These are phyloP conservation scores for Saprolegnia diclina DNA, from an alignment of 352 stramenopile genomes.

Conservation along the genomic window DNA sequence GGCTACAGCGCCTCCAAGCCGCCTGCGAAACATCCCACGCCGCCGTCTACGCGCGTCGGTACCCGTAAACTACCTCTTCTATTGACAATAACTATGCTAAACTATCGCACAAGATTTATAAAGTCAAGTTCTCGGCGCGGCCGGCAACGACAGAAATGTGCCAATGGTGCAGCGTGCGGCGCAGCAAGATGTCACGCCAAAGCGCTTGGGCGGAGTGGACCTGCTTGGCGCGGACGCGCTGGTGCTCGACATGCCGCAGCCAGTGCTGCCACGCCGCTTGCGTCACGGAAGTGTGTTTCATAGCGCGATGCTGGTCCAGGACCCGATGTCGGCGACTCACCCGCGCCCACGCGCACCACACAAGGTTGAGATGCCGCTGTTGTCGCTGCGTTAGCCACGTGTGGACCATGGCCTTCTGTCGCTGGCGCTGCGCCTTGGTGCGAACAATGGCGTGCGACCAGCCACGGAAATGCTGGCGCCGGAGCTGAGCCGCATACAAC, in stretches of 20 bases:
- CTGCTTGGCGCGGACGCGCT: not conserved
- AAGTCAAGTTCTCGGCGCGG: not conserved
- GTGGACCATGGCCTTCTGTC: not conserved
- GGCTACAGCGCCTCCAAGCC: not conserved
- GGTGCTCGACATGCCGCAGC: not conserved
- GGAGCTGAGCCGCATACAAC: not conserved
- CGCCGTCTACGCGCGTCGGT: not conserved
- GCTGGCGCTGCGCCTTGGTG: not conserved
- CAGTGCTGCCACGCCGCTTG: not conserved
- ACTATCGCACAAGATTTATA: not conserved
- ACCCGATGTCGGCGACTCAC: not conserved
- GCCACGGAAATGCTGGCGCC: not conserved
- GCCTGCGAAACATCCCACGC: not conserved
- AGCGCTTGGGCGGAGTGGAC: not conserved
- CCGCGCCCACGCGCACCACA: not conserved
- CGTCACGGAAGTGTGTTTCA: not conserved
- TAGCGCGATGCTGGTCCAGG: not conserved
- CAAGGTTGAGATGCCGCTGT: not conserved
- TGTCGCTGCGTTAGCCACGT: not conserved
- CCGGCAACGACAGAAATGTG: not conserved
- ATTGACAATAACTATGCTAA: not conserved
- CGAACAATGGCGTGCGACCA: not conserved
- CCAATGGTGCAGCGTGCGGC: not conserved
- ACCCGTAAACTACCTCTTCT: not conserved
- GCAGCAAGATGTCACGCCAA: not conserved